Evolutionary conservation across 2,329 filamentous ascomycete genomes (phyloP).

Genomic region (Cryoendolithus antarcticus): DNA sequence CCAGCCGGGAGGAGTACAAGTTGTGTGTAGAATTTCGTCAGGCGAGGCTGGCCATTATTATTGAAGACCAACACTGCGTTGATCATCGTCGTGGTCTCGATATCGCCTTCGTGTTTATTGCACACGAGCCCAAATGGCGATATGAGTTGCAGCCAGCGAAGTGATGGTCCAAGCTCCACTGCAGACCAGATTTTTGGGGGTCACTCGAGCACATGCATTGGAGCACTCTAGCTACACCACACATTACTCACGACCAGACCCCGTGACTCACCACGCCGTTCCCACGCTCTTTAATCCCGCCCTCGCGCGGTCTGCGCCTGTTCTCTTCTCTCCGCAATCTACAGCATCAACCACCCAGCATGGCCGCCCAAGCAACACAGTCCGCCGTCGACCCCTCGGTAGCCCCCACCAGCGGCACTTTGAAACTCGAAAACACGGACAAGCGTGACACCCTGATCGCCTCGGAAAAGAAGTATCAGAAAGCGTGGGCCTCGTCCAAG

Average conservation of each 20-base stretch:
- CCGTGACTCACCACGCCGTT: constrained; percentile 19
- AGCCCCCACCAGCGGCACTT: constrained; percentile 45
- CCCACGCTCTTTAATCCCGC: constrained; percentile 11
- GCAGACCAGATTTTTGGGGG: too few relatives aligned
- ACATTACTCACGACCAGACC: constrained; percentile 4
- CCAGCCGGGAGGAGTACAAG: constrained; percentile 43
- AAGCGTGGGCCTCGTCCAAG: constrained; percentile 62
- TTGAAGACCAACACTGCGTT: constrained; percentile 99
- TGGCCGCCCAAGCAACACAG: constrained; percentile 40
- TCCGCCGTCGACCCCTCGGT: constrained; percentile 41
- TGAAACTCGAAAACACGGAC: constrained; percentile 65
- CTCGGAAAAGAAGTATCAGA: constrained; percentile 85
- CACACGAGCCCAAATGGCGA: too few relatives aligned
- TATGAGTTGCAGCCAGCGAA: too few relatives aligned
- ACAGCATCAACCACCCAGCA: constrained; percentile 14
- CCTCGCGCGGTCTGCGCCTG: constrained; percentile 21
- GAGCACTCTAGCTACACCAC: not conserved
- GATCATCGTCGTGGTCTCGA: constrained; percentile 53
- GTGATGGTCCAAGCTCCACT: too few relatives aligned
- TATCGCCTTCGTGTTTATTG: too few relatives aligned
- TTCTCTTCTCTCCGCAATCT: constrained; percentile 1
- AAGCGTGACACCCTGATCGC: constrained; percentile 73
- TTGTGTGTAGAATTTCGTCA: constrained; percentile 98
- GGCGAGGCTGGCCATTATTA: constrained; percentile 86
- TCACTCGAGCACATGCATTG: too few relatives aligned